Conservation (phyloP, 306 rosid species). For the Inga oerstediana region DNA sequence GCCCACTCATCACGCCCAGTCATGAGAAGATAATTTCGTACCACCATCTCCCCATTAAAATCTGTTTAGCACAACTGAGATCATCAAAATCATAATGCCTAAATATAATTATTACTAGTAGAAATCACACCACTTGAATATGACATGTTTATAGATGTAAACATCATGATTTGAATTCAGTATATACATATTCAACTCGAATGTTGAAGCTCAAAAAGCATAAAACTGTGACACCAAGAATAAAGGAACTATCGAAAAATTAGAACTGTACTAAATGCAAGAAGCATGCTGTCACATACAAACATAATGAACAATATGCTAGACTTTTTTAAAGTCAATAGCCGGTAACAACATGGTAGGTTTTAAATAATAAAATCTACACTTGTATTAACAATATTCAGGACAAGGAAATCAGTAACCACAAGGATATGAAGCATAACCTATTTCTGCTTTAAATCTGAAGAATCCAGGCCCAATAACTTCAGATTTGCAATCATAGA, state of each 20-base stretch:
- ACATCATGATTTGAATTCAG: slow-evolving; percentile 10
- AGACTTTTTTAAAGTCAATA: background rate
- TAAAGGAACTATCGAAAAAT: background rate
- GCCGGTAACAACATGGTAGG: slow-evolving; percentile 11
- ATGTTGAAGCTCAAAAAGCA: slow-evolving; percentile 16
- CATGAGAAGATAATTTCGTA: slow-evolving; percentile 81
- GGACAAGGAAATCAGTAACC: slow-evolving; percentile 24
- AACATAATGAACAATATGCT: slow-evolving; percentile 1
- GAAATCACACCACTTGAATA: background rate
- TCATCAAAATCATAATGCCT: slow-evolving; percentile 18
- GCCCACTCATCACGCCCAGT: slow-evolving; percentile 92
- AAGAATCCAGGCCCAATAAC: slow-evolving; percentile 99
- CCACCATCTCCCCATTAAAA: slow-evolving; percentile 89
- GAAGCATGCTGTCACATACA: slow-evolving; percentile 5
- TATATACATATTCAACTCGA: background rate
- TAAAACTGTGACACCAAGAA: background rate
- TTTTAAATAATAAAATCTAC: slow-evolving; percentile 14
- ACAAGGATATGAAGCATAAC: slow-evolving; percentile 43
- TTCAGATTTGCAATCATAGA: slow-evolving; percentile 99
- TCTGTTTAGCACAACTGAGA: slow-evolving; percentile 58
- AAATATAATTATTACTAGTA: background rate
- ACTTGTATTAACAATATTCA: slow-evolving; percentile 14
- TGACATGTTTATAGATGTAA: slow-evolving; percentile 1
- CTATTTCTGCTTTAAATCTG: slow-evolving; percentile 98
- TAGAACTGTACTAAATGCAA: background rate